Evolutionary conservation across 768 basidiomycete species (phyloP).

Genomic region (Rhizopogon vulgaris): DNA sequence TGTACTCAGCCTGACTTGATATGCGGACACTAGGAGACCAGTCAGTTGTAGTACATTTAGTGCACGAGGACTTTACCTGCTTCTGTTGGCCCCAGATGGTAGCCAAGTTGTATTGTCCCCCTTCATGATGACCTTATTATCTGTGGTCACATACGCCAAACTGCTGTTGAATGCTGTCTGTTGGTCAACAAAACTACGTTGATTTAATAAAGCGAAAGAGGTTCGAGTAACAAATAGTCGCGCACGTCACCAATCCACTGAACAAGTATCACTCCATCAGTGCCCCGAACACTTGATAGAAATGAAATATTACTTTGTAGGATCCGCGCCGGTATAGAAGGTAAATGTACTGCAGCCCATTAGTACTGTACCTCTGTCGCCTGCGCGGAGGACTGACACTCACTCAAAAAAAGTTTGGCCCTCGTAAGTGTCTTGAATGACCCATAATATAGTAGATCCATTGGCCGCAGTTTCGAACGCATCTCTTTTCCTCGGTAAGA

Average conservation of each 20-base stretch:
- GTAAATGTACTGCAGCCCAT: constrained; percentile 36
- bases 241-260: constrained; percentile 70
- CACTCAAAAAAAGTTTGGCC: constrained; percentile 70
- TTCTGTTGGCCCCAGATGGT: constrained; percentile 44
- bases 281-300: constrained; percentile 7
- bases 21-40: constrained; percentile 60
- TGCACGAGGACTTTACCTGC: constrained; percentile 40
- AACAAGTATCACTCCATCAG: constrained; percentile 7
- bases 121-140: constrained; percentile 67
- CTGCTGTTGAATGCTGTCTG: constrained; percentile 44
- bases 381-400: constrained; percentile 13
- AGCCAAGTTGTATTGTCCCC: constrained; percentile 64
- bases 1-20: constrained; percentile 55
- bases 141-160: constrained; percentile 51
- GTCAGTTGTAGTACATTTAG: neutral
- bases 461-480: constrained; percentile 31
- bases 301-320: constrained; percentile 50
- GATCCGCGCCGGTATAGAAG: constrained; percentile 59
- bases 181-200: constrained; percentile 53
- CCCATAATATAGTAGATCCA: constrained; percentile 55
- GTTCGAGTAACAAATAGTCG: constrained; percentile 1
- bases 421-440: constrained; percentile 59
- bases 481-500: constrained; percentile 15
- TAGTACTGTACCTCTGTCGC: neutral
- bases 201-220: neutral